Conservation (phyloP, 2,329 filamentous ascomycete genomes). For the Aureobasidium vineae region DNA sequence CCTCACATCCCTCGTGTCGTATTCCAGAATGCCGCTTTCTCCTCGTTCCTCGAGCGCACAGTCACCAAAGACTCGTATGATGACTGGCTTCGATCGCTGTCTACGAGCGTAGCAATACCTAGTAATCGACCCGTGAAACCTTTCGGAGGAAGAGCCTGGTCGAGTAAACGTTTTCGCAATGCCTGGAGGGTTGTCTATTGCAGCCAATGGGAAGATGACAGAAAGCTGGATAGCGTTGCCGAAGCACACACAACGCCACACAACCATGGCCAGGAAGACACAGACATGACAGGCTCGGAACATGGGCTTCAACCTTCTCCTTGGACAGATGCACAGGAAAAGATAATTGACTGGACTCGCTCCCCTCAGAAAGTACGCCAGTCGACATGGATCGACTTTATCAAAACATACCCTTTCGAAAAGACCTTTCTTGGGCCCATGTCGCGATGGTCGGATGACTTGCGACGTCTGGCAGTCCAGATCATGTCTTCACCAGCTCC, state of each 20-base stretch:
- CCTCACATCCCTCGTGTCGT: slow-evolving; percentile 23
- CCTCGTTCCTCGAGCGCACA: slow-evolving; percentile 6
- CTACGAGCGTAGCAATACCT: not conserved
- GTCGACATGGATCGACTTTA: slow-evolving; percentile 27
- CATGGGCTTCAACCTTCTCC: not conserved
- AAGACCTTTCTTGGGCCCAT: slow-evolving; percentile 36
- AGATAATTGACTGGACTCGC: slow-evolving; percentile 21
- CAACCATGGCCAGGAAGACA: not conserved
- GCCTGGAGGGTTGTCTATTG: slow-evolving; percentile 23
- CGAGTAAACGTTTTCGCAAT: slow-evolving; percentile 21
- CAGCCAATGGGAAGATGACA: slow-evolving; percentile 6
- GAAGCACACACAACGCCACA: not conserved
- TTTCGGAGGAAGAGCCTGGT: slow-evolving; percentile 24
- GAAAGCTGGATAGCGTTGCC: slow-evolving; percentile 9
- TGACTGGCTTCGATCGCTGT: slow-evolving; percentile 19
- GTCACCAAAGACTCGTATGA: slow-evolving; percentile 13
- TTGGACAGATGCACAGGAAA: slow-evolving; percentile 2
- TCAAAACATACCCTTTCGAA: slow-evolving; percentile 36
- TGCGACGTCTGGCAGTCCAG: slow-evolving; percentile 32
- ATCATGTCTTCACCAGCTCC: slow-evolving; percentile 37
- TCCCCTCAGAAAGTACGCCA: not conserved
- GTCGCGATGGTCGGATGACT: slow-evolving; percentile 32
- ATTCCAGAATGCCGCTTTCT: slow-evolving; percentile 21
- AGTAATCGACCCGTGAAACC: slow-evolving; percentile 6
- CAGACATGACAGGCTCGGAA: not conserved